Conservation (phyloP, 768 basidiomycete genomes). For the Suillus luteus region DNA sequence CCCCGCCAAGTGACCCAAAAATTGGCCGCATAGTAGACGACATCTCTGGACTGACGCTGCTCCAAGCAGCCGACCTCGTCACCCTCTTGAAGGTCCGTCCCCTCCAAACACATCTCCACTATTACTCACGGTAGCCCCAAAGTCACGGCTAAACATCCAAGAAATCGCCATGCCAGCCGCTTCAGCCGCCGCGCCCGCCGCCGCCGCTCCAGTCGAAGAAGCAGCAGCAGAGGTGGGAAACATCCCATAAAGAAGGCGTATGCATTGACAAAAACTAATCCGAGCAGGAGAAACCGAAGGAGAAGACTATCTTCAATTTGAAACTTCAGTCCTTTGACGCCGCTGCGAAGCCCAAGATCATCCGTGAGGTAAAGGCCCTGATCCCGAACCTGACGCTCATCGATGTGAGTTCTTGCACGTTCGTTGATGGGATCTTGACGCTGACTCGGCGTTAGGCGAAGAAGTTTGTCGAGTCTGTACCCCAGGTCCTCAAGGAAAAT, state of each 20-base stretch:
- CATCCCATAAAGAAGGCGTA: neutral
- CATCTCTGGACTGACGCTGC: constrained; percentile 82
- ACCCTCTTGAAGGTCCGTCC: constrained; percentile 78
- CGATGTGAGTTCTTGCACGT: constrained; percentile 63
- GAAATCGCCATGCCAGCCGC: constrained; percentile 93
- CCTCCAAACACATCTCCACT: neutral
- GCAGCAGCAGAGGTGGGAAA: constrained; percentile 60
- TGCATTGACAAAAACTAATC: neutral
- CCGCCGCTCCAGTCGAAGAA: constrained; percentile 61
- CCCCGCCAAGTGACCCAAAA: constrained; percentile 60
- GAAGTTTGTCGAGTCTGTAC: constrained; percentile 97
- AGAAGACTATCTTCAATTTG: constrained; percentile 97
- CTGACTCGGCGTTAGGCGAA: constrained; percentile 68
- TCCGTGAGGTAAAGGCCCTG: constrained; percentile 94
- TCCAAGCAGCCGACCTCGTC: constrained; percentile 96
- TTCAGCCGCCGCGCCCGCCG: constrained; percentile 57
- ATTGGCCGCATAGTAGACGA: constrained; percentile 88
- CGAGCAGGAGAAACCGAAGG: constrained; percentile 88
- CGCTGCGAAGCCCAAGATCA: constrained; percentile 91
- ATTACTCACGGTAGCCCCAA: constrained; percentile 4
- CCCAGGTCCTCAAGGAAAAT: constrained; percentile 92
- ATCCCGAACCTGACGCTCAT: constrained; percentile 96
- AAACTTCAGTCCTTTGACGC: constrained; percentile 95
- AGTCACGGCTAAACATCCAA: constrained; percentile 95
- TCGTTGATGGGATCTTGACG: constrained; percentile 6